Evolutionary conservation across 441 rosid species (phyloP).

Genomic region (Manihot esculenta): DNA sequence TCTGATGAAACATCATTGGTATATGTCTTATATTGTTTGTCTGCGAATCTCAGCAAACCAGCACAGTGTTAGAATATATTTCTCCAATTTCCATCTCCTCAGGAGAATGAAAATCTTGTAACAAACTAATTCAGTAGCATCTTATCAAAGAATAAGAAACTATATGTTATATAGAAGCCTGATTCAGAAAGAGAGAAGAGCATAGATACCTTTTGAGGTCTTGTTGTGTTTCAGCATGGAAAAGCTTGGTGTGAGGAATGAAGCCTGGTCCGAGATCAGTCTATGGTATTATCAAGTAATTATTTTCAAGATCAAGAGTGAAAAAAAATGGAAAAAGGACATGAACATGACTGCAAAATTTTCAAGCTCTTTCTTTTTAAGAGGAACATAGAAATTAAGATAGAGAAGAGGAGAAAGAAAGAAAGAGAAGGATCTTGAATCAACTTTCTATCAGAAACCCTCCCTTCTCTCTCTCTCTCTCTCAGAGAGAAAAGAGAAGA

Average conservation of each 20-base stretch:
- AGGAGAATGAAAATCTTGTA: no score
- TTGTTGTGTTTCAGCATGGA: slow-evolving; percentile 20
- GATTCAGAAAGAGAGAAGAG: not conserved
- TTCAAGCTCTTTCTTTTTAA: no score
- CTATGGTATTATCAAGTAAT: slow-evolving; percentile 12
- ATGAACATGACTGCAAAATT: not conserved
- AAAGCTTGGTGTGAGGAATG: slow-evolving; percentile 68
- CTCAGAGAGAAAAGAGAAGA: no score
- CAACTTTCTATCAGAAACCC: no score
- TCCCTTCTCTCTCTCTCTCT: no score
- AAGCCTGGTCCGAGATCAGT: slow-evolving; percentile 90
- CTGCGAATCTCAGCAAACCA: slow-evolving; percentile 26
- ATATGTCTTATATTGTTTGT: slow-evolving; percentile 31
- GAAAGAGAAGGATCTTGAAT: no score
- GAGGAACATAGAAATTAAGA: no score
- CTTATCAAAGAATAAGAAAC: not conserved
- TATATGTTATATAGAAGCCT: not conserved
- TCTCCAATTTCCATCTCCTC: no score
- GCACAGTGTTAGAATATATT: not conserved
- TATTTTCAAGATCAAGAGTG: not conserved
- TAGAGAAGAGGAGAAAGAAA: no score
- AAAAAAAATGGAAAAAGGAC: not conserved
- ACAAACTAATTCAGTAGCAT: no score
- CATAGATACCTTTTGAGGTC: not conserved
- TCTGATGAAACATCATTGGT: slow-evolving; percentile 17